Evolutionary conservation across 2,329 filamentous ascomycete species (phyloP), one percentile per base, ranked within the genome.

Genomic region (Knoxdaviesia proteae): DNA sequence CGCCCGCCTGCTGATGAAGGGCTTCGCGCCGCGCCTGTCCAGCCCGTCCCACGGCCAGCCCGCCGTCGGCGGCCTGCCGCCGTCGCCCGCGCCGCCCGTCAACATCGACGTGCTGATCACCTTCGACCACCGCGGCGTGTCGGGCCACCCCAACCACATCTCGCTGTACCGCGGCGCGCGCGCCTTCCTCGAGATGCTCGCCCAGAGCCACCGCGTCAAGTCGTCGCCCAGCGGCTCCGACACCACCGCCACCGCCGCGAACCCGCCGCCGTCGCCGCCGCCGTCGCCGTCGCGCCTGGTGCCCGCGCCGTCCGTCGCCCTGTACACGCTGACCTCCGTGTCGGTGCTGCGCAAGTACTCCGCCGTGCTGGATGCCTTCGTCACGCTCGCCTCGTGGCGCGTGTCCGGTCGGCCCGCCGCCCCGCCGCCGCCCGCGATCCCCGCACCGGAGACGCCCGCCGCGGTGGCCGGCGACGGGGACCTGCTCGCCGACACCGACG

Each of bases 101-200:
- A 67, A 64, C 42, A 84, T 93, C 54, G 84, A 94, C 59, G 71
- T 80, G 32, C 69, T 98, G 50, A 67, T 98, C 49, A 98, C 90
- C 32, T 98, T 98, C 56, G 90, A 98, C 62, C 56, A 60, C n/a
- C 49, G 61, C 40, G 90, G 90, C 46, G 69, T 98, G 40, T 94
- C 84, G 45, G 73, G 74, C 38, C 90, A 98, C 60, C 84, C 86
- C 29, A 98, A 98, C 64, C 90, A 98, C 63, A 80, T 82, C 48
- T 86, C 86, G 5, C 72, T 96, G 6, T 86, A 86, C 62, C 70
- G 82, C 57, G 90, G 88, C 45, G 83, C 84, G 6, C 70, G 73
- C 39, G 60, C 71, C 40, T 96, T 94, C 57, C 58, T 92, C 43
- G 62, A 68, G 42, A 59, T 65, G 6, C 67, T 94, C 41, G 73